Conservation (phyloP, 768 basidiomycete genomes). For the Hygrocybe punicea region DNA sequence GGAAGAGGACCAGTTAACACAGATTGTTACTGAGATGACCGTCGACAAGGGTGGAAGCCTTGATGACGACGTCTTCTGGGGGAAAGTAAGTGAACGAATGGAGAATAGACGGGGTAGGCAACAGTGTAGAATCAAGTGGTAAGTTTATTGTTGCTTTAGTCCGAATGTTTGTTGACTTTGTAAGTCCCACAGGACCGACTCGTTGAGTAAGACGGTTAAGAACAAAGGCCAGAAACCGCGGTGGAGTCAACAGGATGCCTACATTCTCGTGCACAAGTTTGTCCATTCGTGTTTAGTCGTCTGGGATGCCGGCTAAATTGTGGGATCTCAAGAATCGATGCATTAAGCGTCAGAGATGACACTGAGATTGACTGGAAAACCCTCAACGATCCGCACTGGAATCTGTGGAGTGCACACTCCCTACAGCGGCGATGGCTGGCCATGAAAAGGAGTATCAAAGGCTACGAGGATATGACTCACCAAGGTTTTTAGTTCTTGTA, state of each 20-base stretch:
- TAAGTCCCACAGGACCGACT: slow-evolving; percentile 59
- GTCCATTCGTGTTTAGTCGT: slow-evolving; percentile 18
- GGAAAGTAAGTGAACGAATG: slow-evolving; percentile 72
- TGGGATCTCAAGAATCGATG: slow-evolving; percentile 54
- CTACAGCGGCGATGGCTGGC: slow-evolving; percentile 78
- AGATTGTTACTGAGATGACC: slow-evolving; percentile 74
- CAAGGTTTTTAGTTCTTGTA: slow-evolving; percentile 44
- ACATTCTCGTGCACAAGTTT: slow-evolving; percentile 78
- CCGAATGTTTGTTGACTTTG: neutral
- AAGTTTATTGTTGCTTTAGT: slow-evolving; percentile 8
- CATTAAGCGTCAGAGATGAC: slow-evolving; percentile 71
- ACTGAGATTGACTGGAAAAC: slow-evolving; percentile 85
- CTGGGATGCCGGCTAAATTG: neutral
- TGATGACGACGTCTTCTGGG: slow-evolving; percentile 84
- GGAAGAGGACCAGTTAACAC: slow-evolving; percentile 71
- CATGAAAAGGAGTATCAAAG: slow-evolving; percentile 74
- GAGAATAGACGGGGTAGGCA: slow-evolving; percentile 70
- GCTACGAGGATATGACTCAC: slow-evolving; percentile 76
- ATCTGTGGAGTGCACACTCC: slow-evolving; percentile 78
- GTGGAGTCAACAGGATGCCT: slow-evolving; percentile 75
- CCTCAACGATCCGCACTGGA: slow-evolving; percentile 71
- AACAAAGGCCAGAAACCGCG: slow-evolving; percentile 66
- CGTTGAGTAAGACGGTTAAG: slow-evolving; percentile 67
- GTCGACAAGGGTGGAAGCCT: slow-evolving; percentile 65
- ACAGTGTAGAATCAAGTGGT: slow-evolving; percentile 90